Conservation (phyloP, 768 basidiomycete species). For the Auricularia sp. region DNA sequence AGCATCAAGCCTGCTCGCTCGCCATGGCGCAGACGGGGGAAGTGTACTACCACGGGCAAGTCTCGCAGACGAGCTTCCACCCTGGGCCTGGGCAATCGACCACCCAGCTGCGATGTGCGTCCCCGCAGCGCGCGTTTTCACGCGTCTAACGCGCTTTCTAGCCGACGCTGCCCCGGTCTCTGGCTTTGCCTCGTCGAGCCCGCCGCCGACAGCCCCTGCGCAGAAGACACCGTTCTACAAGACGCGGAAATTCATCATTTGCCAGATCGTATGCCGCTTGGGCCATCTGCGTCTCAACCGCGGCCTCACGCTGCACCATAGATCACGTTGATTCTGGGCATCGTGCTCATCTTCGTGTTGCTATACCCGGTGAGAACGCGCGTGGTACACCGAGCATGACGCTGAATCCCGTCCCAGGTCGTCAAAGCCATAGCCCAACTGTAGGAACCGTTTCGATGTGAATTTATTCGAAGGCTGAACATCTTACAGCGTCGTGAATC, state of each 20-base stretch:
- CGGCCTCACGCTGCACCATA: background rate
- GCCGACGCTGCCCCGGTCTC: background rate
- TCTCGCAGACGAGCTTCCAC: background rate
- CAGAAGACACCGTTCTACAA: conserved; percentile 43
- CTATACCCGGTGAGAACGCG: conserved; percentile 36
- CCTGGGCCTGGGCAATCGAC: background rate
- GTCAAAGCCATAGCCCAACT: conserved; percentile 56
- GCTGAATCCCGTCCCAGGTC: conserved; percentile 20
- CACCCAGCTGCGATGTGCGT: background rate
- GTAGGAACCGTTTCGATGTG: background rate
- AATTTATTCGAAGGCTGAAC: background rate
- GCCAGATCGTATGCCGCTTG: conserved; percentile 23
- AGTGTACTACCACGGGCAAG: background rate
- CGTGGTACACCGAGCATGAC: background rate
- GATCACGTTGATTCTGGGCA: conserved; percentile 41
- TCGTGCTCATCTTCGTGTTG: conserved; percentile 56
- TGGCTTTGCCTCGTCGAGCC: background rate
- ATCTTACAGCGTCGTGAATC: conserved; percentile 36
- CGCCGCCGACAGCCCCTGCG: conserved; percentile 4
- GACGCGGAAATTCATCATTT: conserved; percentile 54
- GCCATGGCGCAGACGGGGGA: background rate
- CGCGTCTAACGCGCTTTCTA: background rate
- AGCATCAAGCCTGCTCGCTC: background rate
- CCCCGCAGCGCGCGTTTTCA: background rate
- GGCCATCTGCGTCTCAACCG: background rate